Evolutionary conservation across 345 rosid genomes (phyloP).

Genomic region (Populus deltoides): DNA sequence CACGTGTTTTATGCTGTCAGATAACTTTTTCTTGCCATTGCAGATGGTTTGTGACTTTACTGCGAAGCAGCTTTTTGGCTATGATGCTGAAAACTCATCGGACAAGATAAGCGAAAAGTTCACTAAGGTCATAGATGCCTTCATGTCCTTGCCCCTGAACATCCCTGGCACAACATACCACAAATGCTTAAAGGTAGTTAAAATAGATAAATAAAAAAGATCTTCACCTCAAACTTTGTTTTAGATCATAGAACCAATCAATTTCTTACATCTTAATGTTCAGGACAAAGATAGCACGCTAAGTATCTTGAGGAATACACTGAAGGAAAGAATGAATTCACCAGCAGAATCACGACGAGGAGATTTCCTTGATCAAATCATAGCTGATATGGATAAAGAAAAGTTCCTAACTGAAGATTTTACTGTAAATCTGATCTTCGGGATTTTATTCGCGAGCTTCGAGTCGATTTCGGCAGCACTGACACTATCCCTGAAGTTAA

Average conservation of each 20-base stretch:
- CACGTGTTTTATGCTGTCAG: not conserved
- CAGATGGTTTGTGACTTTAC: conserved; percentile 33
- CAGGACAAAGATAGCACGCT: conserved; percentile 13
- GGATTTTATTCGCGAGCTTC: conserved; percentile 12
- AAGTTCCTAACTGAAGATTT: conserved; percentile 32
- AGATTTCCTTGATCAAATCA: conserved; percentile 24
- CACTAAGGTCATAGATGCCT: conserved; percentile 16
- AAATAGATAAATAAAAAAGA: not conserved
- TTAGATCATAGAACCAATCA: not conserved
- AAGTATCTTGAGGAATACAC: not conserved
- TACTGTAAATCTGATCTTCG: conserved; percentile 9
- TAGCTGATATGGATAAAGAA: conserved; percentile 25
- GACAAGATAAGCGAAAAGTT: conserved; percentile 13
- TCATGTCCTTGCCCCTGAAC: conserved; percentile 32
- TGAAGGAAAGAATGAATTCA: conserved; percentile 13
- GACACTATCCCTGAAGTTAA: conserved; percentile 24
- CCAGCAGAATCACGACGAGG: conserved; percentile 3
- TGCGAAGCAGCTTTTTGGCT: conserved; percentile 23
- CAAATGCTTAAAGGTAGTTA: conserved; percentile 23
- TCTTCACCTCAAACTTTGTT: not conserved
- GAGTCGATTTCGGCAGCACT: conserved; percentile 16
- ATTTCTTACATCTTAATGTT: not conserved
- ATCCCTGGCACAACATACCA: conserved; percentile 36
- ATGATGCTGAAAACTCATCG: conserved; percentile 14
- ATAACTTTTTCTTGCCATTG: not conserved